These are phyloP conservation scores for Cytospora chrysosperma DNA, from an alignment of 2,329 filamentous ascomycete species.

Conservation along the genomic window DNA sequence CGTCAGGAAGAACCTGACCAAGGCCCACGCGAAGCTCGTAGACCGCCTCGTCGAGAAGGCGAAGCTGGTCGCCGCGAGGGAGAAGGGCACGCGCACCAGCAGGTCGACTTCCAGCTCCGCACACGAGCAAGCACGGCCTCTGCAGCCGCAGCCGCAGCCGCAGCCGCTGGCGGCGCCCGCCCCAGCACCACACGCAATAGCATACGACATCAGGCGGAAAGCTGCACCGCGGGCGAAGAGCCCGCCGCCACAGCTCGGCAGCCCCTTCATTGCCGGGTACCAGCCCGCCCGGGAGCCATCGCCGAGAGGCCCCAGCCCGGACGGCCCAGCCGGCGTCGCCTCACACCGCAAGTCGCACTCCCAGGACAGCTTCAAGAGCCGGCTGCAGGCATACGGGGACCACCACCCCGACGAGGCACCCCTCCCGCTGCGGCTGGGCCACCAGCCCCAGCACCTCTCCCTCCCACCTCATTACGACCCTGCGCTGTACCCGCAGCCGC, in stretches of 20 bases:
- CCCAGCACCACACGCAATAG: constrained; percentile 2
- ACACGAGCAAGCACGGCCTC: not conserved
- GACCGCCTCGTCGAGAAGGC: constrained; percentile 58
- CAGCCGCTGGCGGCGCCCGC: not conserved
- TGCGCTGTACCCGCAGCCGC: constrained; percentile 9
- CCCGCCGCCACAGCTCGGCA: constrained; percentile 26
- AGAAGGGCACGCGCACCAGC: not conserved
- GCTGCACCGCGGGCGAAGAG: constrained; percentile 17
- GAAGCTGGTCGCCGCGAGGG: constrained; percentile 32
- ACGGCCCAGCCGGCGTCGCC: not conserved
- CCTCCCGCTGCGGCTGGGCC: not conserved
- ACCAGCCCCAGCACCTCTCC: not conserved
- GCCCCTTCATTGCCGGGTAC: constrained; percentile 5
- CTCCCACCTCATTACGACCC: not conserved
- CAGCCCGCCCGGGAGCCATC: not conserved
- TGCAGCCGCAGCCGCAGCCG: not conserved
- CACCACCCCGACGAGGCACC: not conserved
- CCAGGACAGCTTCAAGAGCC: not conserved
- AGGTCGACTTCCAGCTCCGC: not conserved
- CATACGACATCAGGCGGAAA: not conserved
- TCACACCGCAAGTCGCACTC: constrained; percentile 4
- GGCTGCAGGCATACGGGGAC: not conserved
- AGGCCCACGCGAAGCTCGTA: constrained; percentile 69
- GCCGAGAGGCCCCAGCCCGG: not conserved
- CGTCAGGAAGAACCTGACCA: constrained; percentile 79